A percentile compares a stretch with the other conserved stretches of the same genome.
Evolutionary conservation across 1,284 basidiomycete genomes (phyloP).

Genomic region (Malassezia sp.): DNA sequence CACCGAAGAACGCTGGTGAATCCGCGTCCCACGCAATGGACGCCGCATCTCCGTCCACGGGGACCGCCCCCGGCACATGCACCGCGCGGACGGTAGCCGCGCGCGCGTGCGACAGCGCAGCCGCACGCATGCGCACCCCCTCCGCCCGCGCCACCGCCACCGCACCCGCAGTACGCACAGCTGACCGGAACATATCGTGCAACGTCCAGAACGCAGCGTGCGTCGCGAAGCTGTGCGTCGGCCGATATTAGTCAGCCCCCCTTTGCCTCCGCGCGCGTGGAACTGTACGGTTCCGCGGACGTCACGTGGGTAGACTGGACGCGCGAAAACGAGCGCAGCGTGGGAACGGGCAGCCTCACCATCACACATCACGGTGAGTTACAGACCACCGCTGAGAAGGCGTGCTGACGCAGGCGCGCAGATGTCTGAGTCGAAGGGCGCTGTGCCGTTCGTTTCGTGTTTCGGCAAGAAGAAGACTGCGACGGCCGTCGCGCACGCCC

Average conservation of each 20-base stretch:
- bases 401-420: neutral
- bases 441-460: constrained; percentile 46
- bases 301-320: constrained; percentile 9
- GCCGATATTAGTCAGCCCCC: no score
- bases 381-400: no score
- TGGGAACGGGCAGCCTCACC: constrained; percentile 3
- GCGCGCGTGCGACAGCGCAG: neutral
- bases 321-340: constrained; percentile 2
- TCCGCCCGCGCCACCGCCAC: no score
- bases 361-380: constrained; percentile 13
- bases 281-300: constrained; percentile 6
- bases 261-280: no score
- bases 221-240: no score
- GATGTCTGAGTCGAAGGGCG: constrained; percentile 20
- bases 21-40: neutral
- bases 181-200: no score
- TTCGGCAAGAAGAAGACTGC: constrained; percentile 49
- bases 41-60: no score
- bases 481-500: constrained; percentile 40
- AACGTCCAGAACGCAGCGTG: no score
- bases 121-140: no score
- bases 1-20: neutral
- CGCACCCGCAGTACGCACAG: no score
- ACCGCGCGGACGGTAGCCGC: no score
- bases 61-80: neutral